Conservation (phyloP, 805 yeast species). For the Starmerella etchellsii region DNA sequence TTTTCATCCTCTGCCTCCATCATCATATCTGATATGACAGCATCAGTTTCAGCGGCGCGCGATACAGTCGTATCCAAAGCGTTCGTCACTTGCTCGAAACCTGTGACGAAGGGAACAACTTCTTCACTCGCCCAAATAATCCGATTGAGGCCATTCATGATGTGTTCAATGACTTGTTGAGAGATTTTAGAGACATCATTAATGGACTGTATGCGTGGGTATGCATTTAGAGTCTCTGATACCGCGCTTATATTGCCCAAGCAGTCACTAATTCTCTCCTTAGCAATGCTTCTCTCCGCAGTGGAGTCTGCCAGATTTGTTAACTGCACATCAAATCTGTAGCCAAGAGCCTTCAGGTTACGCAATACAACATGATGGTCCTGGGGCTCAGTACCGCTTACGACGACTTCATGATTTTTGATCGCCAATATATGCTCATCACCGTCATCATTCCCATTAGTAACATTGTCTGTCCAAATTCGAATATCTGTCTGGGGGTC, state of each 20-base stretch:
- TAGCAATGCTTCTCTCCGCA: background rate
- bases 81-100: conserved; percentile 1
- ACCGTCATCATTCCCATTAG: background rate
- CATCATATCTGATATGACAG: background rate
- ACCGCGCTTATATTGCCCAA: conserved; percentile 1
- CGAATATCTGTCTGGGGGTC: conserved; percentile 33
- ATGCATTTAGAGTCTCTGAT: background rate
- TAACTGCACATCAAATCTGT: conserved; percentile 4
- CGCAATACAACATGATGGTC: background rate
- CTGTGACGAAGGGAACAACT: conserved; percentile 3
- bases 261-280: conserved; percentile 3
- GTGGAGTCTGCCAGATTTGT: background rate
- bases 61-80: conserved; percentile 6
- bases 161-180: conserved; percentile 1
- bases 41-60: conserved; percentile 4
- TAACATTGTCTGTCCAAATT: conserved; percentile 33
- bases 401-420: background rate
- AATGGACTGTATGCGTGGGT: conserved; percentile 4
- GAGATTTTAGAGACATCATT: conserved; percentile 2
- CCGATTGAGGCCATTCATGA: conserved; percentile 7
- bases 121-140: conserved; percentile 4
- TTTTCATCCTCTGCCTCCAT: background rate
- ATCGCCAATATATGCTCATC: background rate
- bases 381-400: conserved; percentile 21
- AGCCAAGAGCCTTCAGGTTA: conserved; percentile 11